phyloP scores from a whole-genome alignment of 1,284 basidiomycete species.

The Rhodotorula glutinis region DNA sequence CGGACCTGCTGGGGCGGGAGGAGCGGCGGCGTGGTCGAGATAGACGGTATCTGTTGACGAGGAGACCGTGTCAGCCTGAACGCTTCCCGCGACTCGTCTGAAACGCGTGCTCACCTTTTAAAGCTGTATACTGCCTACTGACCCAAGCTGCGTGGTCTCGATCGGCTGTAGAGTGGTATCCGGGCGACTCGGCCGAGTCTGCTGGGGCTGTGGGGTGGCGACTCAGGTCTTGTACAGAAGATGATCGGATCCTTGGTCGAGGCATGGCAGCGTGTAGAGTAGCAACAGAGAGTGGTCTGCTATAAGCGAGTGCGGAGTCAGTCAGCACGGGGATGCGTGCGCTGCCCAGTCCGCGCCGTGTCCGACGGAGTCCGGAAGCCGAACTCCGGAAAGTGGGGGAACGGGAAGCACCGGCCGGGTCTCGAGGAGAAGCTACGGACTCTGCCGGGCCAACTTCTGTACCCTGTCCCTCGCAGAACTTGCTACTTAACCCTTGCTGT shows the following conservation, averaged over 20 bases:
- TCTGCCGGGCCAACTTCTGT: no score
- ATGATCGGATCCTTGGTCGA: not conserved
- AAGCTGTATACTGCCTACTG: conserved; percentile 31
- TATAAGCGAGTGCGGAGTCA: no score
- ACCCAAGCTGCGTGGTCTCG: conserved; percentile 19
- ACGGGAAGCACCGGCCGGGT: no score
- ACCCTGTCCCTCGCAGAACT: no score
- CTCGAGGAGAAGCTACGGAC: no score
- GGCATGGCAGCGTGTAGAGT: not conserved
- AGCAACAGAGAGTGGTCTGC: no score
- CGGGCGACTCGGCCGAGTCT: not conserved
- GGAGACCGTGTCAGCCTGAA: not conserved
- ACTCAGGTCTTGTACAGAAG: not conserved
- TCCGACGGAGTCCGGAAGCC: no score
- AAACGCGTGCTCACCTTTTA: conserved; percentile 25
- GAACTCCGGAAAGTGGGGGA: no score
- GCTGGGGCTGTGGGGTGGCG: not conserved
- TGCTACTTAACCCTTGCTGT: no score
- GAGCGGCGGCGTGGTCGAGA: conserved; percentile 46
- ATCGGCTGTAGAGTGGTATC: not conserved
- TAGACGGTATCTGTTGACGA: conserved; percentile 37
- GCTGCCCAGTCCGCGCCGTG: no score
- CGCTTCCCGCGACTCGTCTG: not conserved
- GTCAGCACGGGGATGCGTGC: no score
- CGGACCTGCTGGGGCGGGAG: conserved; percentile 43